phyloP scores from a whole-genome alignment of 78 protist genomes.

The Cavenderia fasciculata region DNA sequence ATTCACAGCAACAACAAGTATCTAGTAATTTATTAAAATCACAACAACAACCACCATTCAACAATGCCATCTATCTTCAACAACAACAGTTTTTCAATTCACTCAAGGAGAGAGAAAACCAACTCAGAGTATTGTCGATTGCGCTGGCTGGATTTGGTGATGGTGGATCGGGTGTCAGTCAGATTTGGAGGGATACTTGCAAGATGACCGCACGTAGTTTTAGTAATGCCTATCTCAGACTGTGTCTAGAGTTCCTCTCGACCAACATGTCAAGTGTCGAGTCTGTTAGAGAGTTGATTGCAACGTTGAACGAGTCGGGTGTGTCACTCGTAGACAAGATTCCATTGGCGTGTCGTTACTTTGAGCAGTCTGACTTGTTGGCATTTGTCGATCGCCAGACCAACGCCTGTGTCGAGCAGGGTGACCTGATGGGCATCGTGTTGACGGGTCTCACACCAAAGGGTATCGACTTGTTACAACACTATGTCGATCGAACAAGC shows the following conservation, averaged over 20 bases:
- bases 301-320: constrained; percentile 33
- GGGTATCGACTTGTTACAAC: constrained; percentile 73
- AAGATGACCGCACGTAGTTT: constrained; percentile 29
- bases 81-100: neutral
- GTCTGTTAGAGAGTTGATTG: constrained; percentile 8
- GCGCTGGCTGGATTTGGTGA: constrained; percentile 85
- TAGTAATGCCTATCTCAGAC: constrained; percentile 71
- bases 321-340: constrained; percentile 68
- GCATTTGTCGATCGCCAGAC: constrained; percentile 36
- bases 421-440: constrained; percentile 74
- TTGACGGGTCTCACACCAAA: constrained; percentile 81
- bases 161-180: neutral
- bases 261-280: constrained; percentile 10
- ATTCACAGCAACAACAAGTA: neutral
- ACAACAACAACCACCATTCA: neutral
- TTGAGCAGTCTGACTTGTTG: constrained; percentile 42
- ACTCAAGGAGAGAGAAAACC: constrained; percentile 25
- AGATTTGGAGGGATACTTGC: constrained; percentile 68
- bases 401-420: neutral
- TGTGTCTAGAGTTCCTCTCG: constrained; percentile 61
- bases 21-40: neutral
- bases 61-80: no score
- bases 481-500: constrained; percentile 86
- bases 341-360: constrained; percentile 82
- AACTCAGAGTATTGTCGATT: constrained; percentile 58